Conservation (phyloP, 1,139 yeast species). For the Geotrichum histeridarum region DNA sequence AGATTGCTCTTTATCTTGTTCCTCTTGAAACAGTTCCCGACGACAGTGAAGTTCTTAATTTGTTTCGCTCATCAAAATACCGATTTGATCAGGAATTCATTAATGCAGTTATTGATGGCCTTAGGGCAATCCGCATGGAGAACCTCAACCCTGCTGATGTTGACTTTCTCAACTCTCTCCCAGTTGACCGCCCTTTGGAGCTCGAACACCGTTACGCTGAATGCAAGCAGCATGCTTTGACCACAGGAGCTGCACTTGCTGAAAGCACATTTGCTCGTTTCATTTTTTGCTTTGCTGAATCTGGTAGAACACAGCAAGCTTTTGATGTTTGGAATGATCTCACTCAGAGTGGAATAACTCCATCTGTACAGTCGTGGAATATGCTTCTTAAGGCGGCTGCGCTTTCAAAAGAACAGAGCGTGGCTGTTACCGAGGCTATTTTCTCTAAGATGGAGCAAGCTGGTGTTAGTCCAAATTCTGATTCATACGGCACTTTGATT, state of each 20-base stretch:
- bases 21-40: slow-evolving; percentile 32
- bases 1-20: slow-evolving; percentile 32
- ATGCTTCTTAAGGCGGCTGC: slow-evolving; percentile 44
- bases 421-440: slow-evolving; percentile 38
- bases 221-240: slow-evolving; percentile 22
- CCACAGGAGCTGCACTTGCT: slow-evolving; percentile 25
- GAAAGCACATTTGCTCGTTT: slow-evolving; percentile 36
- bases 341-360: slow-evolving; percentile 31
- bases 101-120: slow-evolving; percentile 19
- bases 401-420: slow-evolving; percentile 31
- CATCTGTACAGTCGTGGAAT: slow-evolving; percentile 44
- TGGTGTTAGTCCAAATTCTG: slow-evolving; percentile 40
- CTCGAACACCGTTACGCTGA: slow-evolving; percentile 28
- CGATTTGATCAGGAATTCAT: slow-evolving; percentile 8
- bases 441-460: slow-evolving; percentile 38
- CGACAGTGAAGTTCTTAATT: slow-evolving; percentile 21
- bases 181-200: slow-evolving; percentile 27
- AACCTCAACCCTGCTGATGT: slow-evolving; percentile 24
- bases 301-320: slow-evolving; percentile 33
- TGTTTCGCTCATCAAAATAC: slow-evolving; percentile 10
- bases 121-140: slow-evolving; percentile 24
- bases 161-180: slow-evolving; percentile 26
- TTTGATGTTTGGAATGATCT: slow-evolving; percentile 43
- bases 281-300: slow-evolving; percentile 37
- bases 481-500: slow-evolving; percentile 39